Evolutionary conservation across 768 basidiomycete genomes (phyloP), one percentile per base, ranked within the genome.

Genomic region (Tulasnella sp.): DNA sequence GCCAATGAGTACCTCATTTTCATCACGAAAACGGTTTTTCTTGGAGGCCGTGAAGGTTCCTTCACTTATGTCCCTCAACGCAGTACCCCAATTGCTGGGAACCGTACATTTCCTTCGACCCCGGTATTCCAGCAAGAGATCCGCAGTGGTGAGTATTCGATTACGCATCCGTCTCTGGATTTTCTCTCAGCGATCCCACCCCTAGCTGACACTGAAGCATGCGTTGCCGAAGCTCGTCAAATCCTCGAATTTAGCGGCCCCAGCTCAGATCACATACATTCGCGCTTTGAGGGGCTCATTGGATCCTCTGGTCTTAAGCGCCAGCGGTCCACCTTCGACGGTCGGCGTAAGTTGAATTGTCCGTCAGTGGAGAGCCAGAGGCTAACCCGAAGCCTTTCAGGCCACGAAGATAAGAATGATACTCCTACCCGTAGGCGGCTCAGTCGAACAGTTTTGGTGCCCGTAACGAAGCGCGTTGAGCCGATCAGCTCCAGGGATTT

Each of bases 291-390:
- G 19, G 75, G 31, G 0, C 6, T 62, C 27, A 76, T 76, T 34
- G 46, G 39, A 16, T 76, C 75, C 14, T 76, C 75, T 9, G 75
- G 56, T 21, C 75, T 76, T 21, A 76, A 56, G 75, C 31, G 46
- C 14, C 48, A 62, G 31, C 56, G 31, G 10, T 19, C 75, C n/a
- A n/a, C n/a, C 5, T 12, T 24, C 1, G 10, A 52, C 8, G 75
- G 24, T n/a, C 12, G 34, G 18, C 27, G 75, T 58, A 48, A 76
- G 75, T 52, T 31, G 24, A 19, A 39, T 46, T 21, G 3, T 38
- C 24, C 7, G 12, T 24, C 9, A 5, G 8, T 36, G 0, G 73
- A 39, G 38, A 21, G 38, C 27, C 34, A 16, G 9, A n/a, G 39
- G 3, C 73, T 74, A 39, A 40, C 21, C 38, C 27, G 7, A 40